Conservation (phyloP, 1,139 yeast species). For the Yarrowia galli region DNA sequence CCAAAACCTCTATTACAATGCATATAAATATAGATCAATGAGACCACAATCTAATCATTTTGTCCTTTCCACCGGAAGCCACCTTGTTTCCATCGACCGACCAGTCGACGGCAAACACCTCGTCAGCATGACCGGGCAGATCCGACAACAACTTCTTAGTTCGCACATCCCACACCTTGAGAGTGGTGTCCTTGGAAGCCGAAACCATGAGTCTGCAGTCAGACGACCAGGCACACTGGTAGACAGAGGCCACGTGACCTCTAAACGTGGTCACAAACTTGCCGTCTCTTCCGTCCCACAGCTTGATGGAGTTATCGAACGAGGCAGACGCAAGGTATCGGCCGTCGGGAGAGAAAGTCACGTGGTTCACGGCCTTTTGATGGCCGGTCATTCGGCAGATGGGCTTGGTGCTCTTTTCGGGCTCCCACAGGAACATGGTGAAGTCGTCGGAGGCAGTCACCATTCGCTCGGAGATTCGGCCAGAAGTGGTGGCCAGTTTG, state of each 20-base stretch:
- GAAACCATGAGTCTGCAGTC: constrained; percentile 91
- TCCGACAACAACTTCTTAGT: constrained; percentile 85
- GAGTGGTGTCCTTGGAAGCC: constrained; percentile 94
- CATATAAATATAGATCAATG: constrained; percentile 54
- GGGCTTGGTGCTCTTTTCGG: constrained; percentile 79
- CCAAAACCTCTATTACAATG: neutral
- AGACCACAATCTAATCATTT: constrained; percentile 91
- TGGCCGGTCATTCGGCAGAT: constrained; percentile 95
- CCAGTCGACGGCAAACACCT: constrained; percentile 98
- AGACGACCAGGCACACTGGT: constrained; percentile 98
- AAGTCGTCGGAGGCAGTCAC: constrained; percentile 97
- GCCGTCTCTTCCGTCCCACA: constrained; percentile 97
- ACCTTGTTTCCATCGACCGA: constrained; percentile 92
- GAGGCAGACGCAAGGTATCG: constrained; percentile 90
- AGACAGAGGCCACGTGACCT: constrained; percentile 98
- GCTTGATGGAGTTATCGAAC: constrained; percentile 90
- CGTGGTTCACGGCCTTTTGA: constrained; percentile 95
- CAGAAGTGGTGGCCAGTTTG: constrained; percentile 76
- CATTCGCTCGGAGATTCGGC: constrained; percentile 74
- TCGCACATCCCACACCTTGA: constrained; percentile 95
- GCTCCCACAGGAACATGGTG: constrained; percentile 98
- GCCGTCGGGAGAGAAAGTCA: constrained; percentile 95
- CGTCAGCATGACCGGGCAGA: constrained; percentile 95
- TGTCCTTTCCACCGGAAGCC: constrained; percentile 97
- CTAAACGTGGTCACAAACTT: constrained; percentile 87